Conservation (phyloP, 352 stramenopile species). For the Globisporangium nodosum region DNA sequence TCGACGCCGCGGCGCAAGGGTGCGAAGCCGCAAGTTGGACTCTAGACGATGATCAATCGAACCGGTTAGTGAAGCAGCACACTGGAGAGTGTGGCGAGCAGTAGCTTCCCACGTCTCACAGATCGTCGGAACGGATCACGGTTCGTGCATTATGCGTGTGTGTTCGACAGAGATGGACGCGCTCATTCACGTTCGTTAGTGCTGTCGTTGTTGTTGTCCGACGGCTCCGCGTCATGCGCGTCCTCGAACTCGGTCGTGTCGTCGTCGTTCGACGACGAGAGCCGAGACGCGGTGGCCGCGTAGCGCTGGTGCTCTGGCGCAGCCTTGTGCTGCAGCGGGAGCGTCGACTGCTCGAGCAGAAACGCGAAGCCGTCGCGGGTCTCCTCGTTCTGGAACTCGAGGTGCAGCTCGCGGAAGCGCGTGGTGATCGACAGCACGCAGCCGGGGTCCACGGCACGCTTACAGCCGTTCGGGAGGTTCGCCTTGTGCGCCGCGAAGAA, state of each 20-base stretch:
- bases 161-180: not conserved
- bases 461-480: constrained; percentile 37
- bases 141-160: too few relatives aligned
- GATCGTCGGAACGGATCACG: not conserved
- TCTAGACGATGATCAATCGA: constrained; percentile 1
- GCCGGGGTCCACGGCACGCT: constrained; percentile 44
- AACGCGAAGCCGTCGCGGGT: constrained; percentile 62
- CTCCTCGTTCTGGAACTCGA: constrained; percentile 65
- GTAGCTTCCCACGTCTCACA: not conserved
- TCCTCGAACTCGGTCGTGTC: constrained; percentile 11
- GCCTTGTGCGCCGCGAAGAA: constrained; percentile 54
- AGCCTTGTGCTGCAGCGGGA: constrained; percentile 27
- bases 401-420: constrained; percentile 57
- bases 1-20: constrained; percentile 24
- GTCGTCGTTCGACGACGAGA: constrained; percentile 12
- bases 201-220: not conserved
- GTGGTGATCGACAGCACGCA: constrained; percentile 60
- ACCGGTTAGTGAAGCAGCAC: too few relatives aligned
- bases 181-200: constrained; percentile 13
- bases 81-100: too few relatives aligned
- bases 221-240: constrained; percentile 1
- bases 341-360: constrained; percentile 56
- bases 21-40: constrained; percentile 14
- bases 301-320: constrained; percentile 8
- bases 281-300: constrained; percentile 7